phyloP scores from a whole-genome alignment of 768 basidiomycete genomes.

The Terana coerulea region DNA sequence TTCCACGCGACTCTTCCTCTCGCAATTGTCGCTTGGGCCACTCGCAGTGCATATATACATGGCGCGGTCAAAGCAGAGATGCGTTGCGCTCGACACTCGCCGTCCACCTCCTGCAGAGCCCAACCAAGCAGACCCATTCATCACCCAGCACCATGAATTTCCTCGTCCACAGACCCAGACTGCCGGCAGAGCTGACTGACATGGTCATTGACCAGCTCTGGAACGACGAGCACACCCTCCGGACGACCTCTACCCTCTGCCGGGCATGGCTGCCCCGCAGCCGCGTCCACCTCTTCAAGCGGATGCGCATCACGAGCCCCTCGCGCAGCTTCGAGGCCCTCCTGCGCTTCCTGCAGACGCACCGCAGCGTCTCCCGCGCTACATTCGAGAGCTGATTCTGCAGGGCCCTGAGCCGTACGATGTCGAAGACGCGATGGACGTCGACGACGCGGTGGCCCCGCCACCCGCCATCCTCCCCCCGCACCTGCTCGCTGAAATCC shows the following conservation, averaged over 20 bases:
- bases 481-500: not conserved
- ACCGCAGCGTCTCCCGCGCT: not conserved
- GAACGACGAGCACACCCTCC: slow-evolving; percentile 5
- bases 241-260: slow-evolving; percentile 13
- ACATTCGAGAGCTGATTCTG: not conserved
- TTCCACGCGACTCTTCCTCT: not conserved
- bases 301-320: not conserved
- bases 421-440: not conserved
- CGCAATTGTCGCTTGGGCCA: not conserved
- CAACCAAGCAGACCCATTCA: no score
- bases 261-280: slow-evolving; percentile 6
- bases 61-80: not conserved
- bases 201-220: slow-evolving; percentile 17
- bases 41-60: not conserved
- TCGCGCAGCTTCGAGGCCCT: not conserved
- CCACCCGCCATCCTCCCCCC: not conserved
- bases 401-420: not conserved
- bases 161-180: not conserved
- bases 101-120: no score
- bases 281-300: slow-evolving; percentile 4
- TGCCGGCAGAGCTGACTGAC: slow-evolving; percentile 19
- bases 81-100: no score
- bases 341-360: not conserved
- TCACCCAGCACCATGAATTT: no score
- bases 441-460: not conserved